Base-by-base conservation (phyloP, 2,329 filamentous ascomycete species). In the Aspergillus bombycis region DNA sequence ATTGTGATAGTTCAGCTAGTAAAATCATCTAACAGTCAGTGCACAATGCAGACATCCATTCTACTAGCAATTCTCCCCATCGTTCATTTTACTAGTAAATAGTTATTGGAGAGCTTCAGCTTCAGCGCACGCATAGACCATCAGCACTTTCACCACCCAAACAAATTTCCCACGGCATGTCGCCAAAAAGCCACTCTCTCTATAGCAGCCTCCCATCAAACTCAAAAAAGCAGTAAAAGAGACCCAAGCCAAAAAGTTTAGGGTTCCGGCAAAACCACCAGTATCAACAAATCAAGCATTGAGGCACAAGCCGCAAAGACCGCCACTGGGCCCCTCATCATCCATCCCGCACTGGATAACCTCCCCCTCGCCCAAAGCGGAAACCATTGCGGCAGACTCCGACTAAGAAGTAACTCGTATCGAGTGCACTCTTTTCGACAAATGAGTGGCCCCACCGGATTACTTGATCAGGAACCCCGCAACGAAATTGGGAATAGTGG, bases 391-490 rank as follows among this genome's bases (percentile, higher is more conserved):
- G 62, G 52, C 4, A 21, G 32, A 52, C 58, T 30, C 4, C 14
- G 32, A 52, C 58, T 30, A 45, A 43, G 53, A 36, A 21, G 34
- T 34, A 56, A 54, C 45, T 59, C 19, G 48, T 57, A 53, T 43
- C 50, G 53, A 62, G 38, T 60, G 61, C 34, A 32, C 55, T 48
- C 19, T 59, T 43, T 60, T 52, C n/a, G 58, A 61, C 28, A 45
- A 53, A 58, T 30, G 30, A 41, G 19, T 4, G 41, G 43, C 60
- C 52, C 66, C 64, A 66, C 61, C 30, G 55, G 43, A 56, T 68
- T 70, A 32, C 67, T 61, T 46, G 62, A 68, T 66, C 61, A 21
- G 65, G 67, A 21, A 62, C 57, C 67, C 62, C 62, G 64, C 66
- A 66, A 61, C 61, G n/a, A 19, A 55, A 61, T 67, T 61, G 52